These are phyloP conservation scores for Mortierella sp. DNA, from an alignment of 371 early-diverging fungal genomes.

Conservation along the genomic window DNA sequence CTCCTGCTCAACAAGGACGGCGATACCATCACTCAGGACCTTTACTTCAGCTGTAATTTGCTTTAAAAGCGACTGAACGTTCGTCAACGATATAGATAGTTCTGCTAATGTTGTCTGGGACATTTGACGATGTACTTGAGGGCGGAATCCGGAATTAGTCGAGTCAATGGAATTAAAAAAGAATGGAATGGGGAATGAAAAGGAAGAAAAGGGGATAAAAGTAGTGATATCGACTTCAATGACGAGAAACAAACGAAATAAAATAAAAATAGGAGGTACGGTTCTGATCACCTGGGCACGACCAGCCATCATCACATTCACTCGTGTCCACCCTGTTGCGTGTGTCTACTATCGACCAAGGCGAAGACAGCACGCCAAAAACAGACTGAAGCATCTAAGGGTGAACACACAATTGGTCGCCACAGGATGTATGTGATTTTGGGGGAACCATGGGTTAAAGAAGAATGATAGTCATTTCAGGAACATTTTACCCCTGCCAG, in stretches of 20 bases:
- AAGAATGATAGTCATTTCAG: too few relatives aligned
- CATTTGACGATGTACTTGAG: slow-evolving; percentile 17
- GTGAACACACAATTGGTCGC: not conserved
- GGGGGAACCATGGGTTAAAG: too few relatives aligned
- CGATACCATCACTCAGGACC: slow-evolving; percentile 43
- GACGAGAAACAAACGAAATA: not conserved
- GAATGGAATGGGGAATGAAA: slow-evolving; percentile 8
- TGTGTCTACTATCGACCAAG: slow-evolving; percentile 1
- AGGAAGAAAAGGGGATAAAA: slow-evolving; percentile 5
- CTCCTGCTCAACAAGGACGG: slow-evolving; percentile 38
- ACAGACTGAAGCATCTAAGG: not conserved
- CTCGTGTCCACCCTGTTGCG: slow-evolving; percentile 3
- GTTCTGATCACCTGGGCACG: slow-evolving; percentile 13
- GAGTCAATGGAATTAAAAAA: not conserved
- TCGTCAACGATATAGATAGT: slow-evolving; percentile 40
- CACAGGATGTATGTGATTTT: too few relatives aligned
- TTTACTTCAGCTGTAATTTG: slow-evolving; percentile 54
- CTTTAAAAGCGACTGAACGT: slow-evolving; percentile 48
- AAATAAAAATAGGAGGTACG: slow-evolving; percentile 13
- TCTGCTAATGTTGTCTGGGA: slow-evolving; percentile 43
- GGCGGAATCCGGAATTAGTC: not conserved
- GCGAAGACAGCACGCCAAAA: not conserved
- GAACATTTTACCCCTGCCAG: too few relatives aligned
- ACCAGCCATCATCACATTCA: not conserved
- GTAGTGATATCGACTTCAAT: not conserved